These are phyloP conservation scores for Ostreobium quekettii DNA, from an alignment of 139 green algal genomes.

Conservation along the genomic window DNA sequence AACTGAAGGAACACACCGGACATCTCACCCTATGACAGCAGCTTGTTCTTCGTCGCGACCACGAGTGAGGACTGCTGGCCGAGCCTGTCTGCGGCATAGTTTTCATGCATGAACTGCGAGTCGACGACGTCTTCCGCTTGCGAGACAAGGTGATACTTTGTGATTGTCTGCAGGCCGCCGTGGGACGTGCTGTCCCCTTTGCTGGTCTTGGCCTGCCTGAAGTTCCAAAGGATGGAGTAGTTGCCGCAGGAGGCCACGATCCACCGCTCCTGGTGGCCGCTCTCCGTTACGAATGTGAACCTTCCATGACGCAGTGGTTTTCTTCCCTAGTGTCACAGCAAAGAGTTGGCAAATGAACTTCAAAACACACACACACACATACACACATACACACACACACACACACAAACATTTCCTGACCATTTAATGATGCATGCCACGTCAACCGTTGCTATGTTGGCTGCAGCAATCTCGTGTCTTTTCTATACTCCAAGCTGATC, in stretches of 20 bases:
- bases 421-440: too few relatives aligned
- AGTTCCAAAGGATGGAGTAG: slow-evolving; percentile 81
- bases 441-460: too few relatives aligned
- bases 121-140: slow-evolving; percentile 52
- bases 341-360: too few relatives aligned
- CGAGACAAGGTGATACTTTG: slow-evolving; percentile 50
- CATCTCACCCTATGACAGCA: too few relatives aligned
- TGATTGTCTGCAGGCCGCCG: slow-evolving; percentile 54
- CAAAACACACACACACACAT: too few relatives aligned
- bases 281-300: slow-evolving; percentile 85
- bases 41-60: background rate
- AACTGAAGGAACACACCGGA: too few relatives aligned
- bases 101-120: slow-evolving; percentile 33
- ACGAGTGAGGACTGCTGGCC: background rate
- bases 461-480: too few relatives aligned
- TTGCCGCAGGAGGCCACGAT: slow-evolving; percentile 65
- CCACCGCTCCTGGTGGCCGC: slow-evolving; percentile 69
- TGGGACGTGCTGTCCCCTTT: slow-evolving; percentile 13
- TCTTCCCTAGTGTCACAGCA: too few relatives aligned
- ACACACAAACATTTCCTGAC: too few relatives aligned
- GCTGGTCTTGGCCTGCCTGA: slow-evolving; percentile 26
- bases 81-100: background rate
- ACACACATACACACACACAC: too few relatives aligned
- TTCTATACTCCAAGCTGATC: too few relatives aligned
- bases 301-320: too few relatives aligned